Base-by-base conservation (phyloP, 2,329 filamentous ascomycete species). In the Venturia nashicola region DNA sequence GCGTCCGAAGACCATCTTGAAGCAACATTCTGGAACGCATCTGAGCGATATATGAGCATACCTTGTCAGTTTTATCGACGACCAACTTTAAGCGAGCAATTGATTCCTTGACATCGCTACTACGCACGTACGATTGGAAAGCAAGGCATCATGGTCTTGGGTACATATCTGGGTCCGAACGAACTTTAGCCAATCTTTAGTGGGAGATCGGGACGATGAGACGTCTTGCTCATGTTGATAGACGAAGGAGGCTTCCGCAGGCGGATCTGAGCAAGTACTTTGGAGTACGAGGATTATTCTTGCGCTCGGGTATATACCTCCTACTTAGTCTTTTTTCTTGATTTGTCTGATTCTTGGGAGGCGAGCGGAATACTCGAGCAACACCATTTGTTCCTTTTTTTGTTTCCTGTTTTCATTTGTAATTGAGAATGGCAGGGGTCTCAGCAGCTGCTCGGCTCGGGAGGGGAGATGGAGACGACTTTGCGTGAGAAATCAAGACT, bases 1-100 rank as follows among this genome's bases (percentile, higher is more conserved):
- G 84, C 36, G 48, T 61, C 12, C 40, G 69, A 70, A 40, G 55
- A 57, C 51, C 51, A 36, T 44, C 39, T 61, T 46, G 61, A 63
- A 46, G 20, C 14, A 57, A 57, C 11, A 39, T 43, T 43, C 39
- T 44, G 59, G 39, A n/a, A 27, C 39, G 43, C 59, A 60, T 18
- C 42, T 60, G 59, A 40, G 51, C 27, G 51, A 36, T 36, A 34
- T 57, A 36, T 57, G 32, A 57, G 51, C 16, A 57, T 8, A 20
- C 32, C n/a, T 36, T 11, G 36, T 57, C 23, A 57, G 16, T 36
- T 57, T 12, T 36, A 57, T 27, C 27, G 16, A n/a, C 32, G 36
- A 9, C 20, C 20, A 51, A 51, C 20, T 27, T 48, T 51, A 7
- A 27, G 46, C 32, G 16, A 57, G 51, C 51, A 16, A 36, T n/a